Percentiles rank a stretch among this genome's conserved stretches.
Conservation (phyloP, 1,284 basidiomycete species). For the Pseudozyma flocculosa region DNA sequence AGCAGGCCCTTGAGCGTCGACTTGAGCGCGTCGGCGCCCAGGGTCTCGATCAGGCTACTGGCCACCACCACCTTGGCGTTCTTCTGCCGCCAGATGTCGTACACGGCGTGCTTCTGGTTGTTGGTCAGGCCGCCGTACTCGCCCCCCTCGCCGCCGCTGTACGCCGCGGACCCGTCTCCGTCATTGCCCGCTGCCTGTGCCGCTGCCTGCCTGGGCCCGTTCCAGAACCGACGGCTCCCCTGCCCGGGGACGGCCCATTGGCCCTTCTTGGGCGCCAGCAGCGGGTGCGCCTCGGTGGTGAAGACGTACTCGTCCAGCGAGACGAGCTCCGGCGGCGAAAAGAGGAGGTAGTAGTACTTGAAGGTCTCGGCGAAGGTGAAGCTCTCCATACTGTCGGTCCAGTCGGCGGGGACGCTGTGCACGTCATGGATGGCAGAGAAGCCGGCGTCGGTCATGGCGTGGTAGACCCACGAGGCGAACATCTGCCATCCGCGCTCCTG, state of each 20-base stretch:
- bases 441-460: constrained; percentile 58
- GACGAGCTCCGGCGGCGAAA: constrained; percentile 62
- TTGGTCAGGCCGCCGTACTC: constrained; percentile 46
- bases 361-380: constrained; percentile 65
- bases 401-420: constrained; percentile 43
- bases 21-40: constrained; percentile 27
- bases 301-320: constrained; percentile 65
- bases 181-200: neutral
- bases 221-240: constrained; percentile 44
- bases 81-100: constrained; percentile 27
- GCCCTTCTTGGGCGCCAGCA: constrained; percentile 47
- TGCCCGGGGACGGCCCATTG: constrained; percentile 37
- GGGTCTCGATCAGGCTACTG: constrained; percentile 11
- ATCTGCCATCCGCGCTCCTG: constrained; percentile 65
- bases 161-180: constrained; percentile 14
- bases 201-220: neutral
- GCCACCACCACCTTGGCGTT: constrained; percentile 18
- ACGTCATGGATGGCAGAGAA: constrained; percentile 61
- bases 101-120: constrained; percentile 46
- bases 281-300: constrained; percentile 60
- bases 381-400: constrained; percentile 61
- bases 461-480: constrained; percentile 64
- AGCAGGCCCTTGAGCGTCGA: constrained; percentile 7
- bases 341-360: constrained; percentile 60
- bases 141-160: constrained; percentile 46